A percentile compares a stretch with the other conserved stretches of the same genome.
Evolutionary conservation across 768 basidiomycete species (phyloP).

Genomic region (Hericium coralloides): DNA sequence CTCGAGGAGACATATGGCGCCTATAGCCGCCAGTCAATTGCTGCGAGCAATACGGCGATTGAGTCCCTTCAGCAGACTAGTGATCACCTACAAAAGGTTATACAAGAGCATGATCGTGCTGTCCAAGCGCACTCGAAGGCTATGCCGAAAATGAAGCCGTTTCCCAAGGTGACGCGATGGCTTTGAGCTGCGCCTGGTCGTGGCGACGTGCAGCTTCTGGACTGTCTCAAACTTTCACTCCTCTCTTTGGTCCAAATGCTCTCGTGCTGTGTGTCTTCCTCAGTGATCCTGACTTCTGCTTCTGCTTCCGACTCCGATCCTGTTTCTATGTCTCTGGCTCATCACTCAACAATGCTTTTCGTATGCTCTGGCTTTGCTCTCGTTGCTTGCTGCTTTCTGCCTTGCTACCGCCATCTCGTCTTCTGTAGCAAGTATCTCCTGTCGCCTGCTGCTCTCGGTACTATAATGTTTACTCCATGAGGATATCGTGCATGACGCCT

Average conservation of each 20-base stretch:
- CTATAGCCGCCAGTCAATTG: neutral
- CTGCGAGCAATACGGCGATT: neutral
- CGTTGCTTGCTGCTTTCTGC: too few species aligned
- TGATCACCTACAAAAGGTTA: neutral
- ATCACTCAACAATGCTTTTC: neutral
- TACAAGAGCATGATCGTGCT: slow-evolving; percentile 1
- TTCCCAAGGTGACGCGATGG: neutral
- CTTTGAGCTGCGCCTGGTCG: neutral
- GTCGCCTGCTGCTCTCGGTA: too few species aligned
- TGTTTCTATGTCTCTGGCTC: neutral
- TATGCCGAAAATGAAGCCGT: neutral
- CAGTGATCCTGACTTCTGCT: neutral
- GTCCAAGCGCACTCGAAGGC: neutral
- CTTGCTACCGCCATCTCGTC: too few species aligned
- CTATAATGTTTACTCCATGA: too few species aligned
- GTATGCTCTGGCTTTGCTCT: too few species aligned
- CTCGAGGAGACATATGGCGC: neutral
- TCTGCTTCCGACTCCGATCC: neutral
- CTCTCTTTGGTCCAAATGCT: neutral
- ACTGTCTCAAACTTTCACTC: neutral
- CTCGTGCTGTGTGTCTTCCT: neutral
- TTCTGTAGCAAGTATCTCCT: too few species aligned
- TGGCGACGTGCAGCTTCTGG: neutral
- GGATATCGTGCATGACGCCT: too few species aligned
- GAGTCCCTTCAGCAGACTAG: neutral